These are phyloP conservation scores for Nannizzia gypsea DNA, from an alignment of 2,329 filamentous ascomycete genomes.

Conservation along the genomic window DNA sequence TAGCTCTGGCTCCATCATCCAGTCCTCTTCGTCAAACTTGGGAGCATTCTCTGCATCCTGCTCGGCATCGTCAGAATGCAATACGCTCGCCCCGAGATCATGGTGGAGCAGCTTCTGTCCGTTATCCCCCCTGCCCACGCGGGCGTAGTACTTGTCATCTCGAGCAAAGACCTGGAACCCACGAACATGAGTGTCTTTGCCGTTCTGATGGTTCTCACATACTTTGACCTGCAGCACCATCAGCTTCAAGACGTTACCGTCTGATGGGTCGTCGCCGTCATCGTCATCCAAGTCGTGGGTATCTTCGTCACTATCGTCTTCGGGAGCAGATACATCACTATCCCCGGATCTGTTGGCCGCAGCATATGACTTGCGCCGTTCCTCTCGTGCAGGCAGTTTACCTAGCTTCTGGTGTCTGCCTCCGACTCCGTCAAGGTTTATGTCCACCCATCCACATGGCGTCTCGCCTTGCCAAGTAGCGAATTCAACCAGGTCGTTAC, in stretches of 20 bases:
- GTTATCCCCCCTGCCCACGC: conserved; percentile 11
- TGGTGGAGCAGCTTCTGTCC: conserved; percentile 10
- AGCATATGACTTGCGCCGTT: background rate
- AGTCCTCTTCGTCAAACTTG: conserved; percentile 35
- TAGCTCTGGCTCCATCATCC: conserved; percentile 40
- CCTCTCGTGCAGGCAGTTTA: conserved; percentile 12
- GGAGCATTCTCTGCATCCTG: background rate
- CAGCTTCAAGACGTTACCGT: conserved; percentile 65
- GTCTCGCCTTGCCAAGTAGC: conserved; percentile 64
- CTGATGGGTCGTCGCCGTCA: conserved; percentile 31
- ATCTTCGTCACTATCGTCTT: conserved; percentile 11
- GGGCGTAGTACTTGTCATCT: conserved; percentile 29
- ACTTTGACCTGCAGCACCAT: conserved; percentile 86
- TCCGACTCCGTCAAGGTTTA: conserved; percentile 55
- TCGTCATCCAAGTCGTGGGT: conserved; percentile 18
- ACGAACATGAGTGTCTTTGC: conserved; percentile 94
- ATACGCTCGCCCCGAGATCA: conserved; percentile 12
- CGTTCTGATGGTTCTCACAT: conserved; percentile 95
- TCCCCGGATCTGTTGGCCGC: background rate
- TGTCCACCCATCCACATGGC: conserved; percentile 83
- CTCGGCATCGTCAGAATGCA: background rate
- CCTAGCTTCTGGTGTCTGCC: conserved; percentile 29
- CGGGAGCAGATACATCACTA: background rate
- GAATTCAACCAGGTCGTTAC: conserved; percentile 85
- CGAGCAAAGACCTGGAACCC: conserved; percentile 73